phyloP scores from a whole-genome alignment of 2,329 filamentous ascomycete species.

The Hypocreales sp. region DNA sequence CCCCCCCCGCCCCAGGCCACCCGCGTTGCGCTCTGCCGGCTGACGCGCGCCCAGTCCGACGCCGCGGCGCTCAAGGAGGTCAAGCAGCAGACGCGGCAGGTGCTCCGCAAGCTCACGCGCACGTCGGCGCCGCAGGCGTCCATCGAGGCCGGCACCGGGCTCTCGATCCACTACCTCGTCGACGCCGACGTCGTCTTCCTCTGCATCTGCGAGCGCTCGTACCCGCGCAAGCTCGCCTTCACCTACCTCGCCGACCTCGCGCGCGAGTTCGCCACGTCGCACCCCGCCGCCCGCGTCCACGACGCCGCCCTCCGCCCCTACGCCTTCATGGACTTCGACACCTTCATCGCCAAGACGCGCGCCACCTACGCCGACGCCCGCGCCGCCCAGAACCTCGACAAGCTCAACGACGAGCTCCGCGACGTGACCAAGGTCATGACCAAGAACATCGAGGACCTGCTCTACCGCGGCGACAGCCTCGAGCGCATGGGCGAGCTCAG shows the following conservation, averaged over 20 bases:
- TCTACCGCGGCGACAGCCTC: conserved; percentile 86
- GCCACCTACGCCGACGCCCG: conserved; percentile 87
- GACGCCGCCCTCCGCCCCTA: conserved; percentile 70
- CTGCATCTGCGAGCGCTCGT: conserved; percentile 83
- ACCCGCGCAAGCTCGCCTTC: conserved; percentile 95
- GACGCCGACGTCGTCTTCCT: conserved; percentile 74
- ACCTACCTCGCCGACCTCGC: conserved; percentile 91
- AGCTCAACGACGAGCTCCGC: conserved; percentile 89
- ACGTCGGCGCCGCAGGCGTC: conserved; percentile 82
- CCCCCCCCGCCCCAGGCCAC: conserved; percentile 1
- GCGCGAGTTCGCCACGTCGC: conserved; percentile 78
- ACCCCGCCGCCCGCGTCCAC: conserved; percentile 59
- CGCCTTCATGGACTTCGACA: conserved; percentile 96
- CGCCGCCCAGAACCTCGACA: conserved; percentile 82
- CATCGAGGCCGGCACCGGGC: conserved; percentile 72
- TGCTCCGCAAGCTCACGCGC: conserved; percentile 75
- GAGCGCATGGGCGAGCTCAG: conserved; percentile 97
- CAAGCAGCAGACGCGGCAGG: conserved; percentile 80
- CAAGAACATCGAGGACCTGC: conserved; percentile 96
- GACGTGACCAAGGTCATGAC: conserved; percentile 99
- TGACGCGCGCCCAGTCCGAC: conserved; percentile 31
- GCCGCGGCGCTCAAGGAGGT: conserved; percentile 65
- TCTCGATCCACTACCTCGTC: conserved; percentile 85
- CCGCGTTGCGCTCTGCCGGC: too few species aligned
- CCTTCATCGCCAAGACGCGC: conserved; percentile 85